Base-by-base conservation (phyloP, 2,329 filamentous ascomycete species). In the Rhynchosporium secalis region DNA sequence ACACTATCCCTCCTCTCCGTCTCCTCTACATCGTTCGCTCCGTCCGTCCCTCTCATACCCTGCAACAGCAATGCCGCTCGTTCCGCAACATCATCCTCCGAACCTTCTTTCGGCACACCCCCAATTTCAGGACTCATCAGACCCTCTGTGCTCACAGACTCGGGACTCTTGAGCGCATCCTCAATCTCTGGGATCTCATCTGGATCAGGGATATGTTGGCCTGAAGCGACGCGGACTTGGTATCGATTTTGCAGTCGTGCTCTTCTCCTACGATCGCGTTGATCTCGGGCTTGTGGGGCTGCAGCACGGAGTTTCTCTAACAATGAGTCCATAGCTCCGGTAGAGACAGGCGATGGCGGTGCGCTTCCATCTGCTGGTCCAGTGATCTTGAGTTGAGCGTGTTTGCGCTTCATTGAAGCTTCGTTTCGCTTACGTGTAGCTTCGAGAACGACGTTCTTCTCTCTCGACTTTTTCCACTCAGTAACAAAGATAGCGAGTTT, bases 401-500 rank as follows among this genome's bases (percentile, higher is more conserved):
- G 79, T 79, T 96, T 97, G 71, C 94, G 89, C 76, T 94, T 94
- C 86, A 98, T 91, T 48, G 89, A 95, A 43, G 87, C 90, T 76
- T 98, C 94, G 75, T 96, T 96, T 68, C 91, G 88, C 69, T 86
- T 90, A 70, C 88, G 86, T 60, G 84, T 87, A 72, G 96, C 93
- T 77, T 99, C 95, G 65, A 92, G 76, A 36, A 82, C 75, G 26
- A 94, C 78, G 77, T 98, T 99, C 87, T 98, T 98, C 70, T 96
- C 91, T 69, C 87, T 87, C 38, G 92, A 96, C 84, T 89, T 94
- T 89, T 94, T 96, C 91, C 95, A 99, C 75, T 98, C 95, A 38
- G 82, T 79, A 70, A 99, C 85, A 79, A 99, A 99, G 60, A 86
- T 82, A 26, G 94, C 92, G 71, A 99, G 83, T 80, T 98, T 98